Evolutionary conservation across 306 rosid genomes (phyloP).

Genomic region (Rosa persica): DNA sequence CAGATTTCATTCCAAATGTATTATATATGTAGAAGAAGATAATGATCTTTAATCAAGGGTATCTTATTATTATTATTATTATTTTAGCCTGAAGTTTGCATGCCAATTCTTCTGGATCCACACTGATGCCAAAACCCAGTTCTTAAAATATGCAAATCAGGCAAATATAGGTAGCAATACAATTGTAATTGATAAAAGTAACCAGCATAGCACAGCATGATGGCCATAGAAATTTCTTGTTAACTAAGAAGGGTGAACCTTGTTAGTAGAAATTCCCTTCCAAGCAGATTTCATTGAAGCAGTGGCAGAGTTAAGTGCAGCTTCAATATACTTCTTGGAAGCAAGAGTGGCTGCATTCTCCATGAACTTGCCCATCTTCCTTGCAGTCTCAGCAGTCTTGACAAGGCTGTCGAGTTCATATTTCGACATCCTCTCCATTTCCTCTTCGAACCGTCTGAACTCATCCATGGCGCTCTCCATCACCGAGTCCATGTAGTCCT

Average conservation of each 20-base stretch:
- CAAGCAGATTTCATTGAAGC: constrained; percentile 91
- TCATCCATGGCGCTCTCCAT: constrained; percentile 92
- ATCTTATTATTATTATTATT: not conserved
- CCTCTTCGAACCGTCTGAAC: constrained; percentile 68
- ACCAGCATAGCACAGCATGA: not conserved
- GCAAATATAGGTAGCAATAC: not conserved
- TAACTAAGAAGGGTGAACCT: constrained; percentile 81
- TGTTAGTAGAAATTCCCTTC: constrained; percentile 68
- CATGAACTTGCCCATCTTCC: constrained; percentile 69
- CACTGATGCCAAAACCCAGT: constrained; percentile 4
- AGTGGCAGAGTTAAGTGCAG: constrained; percentile 70
- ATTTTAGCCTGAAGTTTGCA: not conserved
- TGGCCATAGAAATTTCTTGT: not conserved
- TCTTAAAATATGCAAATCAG: not conserved
- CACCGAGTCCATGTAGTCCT: constrained; percentile 67
- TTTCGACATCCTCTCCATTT: constrained; percentile 49
- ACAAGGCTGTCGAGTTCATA: constrained; percentile 49
- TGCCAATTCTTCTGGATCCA: not conserved
- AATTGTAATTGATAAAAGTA: not conserved
- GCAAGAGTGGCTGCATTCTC: constrained; percentile 72
- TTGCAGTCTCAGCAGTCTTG: constrained; percentile 57
- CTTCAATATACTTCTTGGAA: constrained; percentile 72
- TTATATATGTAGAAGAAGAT: not conserved
- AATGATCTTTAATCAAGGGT: constrained; percentile 1
- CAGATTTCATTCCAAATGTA: not conserved